Evolutionary conservation across 2,329 filamentous ascomycete genomes (phyloP), one percentile per base, ranked within the genome.

Genomic region (Beauveria sp.): DNA sequence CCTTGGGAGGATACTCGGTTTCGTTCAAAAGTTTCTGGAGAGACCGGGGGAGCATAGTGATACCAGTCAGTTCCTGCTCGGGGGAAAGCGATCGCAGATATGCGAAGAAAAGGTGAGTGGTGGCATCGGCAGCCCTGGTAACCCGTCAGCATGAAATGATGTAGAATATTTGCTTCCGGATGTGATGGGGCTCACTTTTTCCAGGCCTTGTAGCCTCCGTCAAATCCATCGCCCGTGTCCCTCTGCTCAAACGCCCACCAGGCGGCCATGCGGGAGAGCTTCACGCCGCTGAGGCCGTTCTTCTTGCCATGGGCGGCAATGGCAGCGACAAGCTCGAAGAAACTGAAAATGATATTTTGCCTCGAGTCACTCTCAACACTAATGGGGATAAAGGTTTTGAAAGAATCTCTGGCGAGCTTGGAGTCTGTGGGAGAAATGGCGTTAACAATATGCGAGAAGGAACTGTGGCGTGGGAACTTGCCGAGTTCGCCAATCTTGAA

Each of bases 201-300:
- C 93, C 95, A 99, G 50, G 86, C 85, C 71, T 89, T 90, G 76
- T 99, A 99, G 60, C 93, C 93, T 46, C 91, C 91, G 67, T 98
- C 95, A 68, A 99, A 99, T 18, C 95, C 95, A 72, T 89, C 93
- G 48, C 89, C 90, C 7, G 87, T 87, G 72, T 98, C 93, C 52
- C 81, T 84, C 67, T 96, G 91, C 70, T 97, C 93, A 72, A 99
- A 99, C 1, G 93, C 92, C 95, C 95, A 99, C 95, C 95, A 99
- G 51, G 93, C 92, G 46, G 93, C 95, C 83, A 96, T 91, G 67
- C 95, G 86, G 10, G 95, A 98, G 60, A 99, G 83, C 74, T 98
- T 98, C 66, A 93, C 87, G 28, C 95, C 95, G 64, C 92, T 91
- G 65, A 99, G 85, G 49, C 95, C 95, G 73, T 99, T 99, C 60